phyloP scores from a whole-genome alignment of 2,329 filamentous ascomycete genomes.

The Beauveria scarabaeidicola region DNA sequence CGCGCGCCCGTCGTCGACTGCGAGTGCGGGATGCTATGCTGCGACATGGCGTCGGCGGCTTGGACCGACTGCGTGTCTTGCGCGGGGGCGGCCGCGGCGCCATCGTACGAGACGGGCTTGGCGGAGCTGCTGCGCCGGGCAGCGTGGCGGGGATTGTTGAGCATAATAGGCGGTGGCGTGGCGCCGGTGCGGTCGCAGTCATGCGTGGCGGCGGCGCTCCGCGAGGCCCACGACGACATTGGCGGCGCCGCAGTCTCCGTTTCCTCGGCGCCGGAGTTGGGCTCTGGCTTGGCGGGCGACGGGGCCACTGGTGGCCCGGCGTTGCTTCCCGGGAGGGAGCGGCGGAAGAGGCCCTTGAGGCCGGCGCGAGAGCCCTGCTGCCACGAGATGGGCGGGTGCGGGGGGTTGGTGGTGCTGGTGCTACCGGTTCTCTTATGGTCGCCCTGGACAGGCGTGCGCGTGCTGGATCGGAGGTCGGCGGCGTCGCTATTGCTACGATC shows the following conservation, averaged over 20 bases:
- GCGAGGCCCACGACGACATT: constrained; percentile 24
- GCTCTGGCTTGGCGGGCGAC: constrained; percentile 1
- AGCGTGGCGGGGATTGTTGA: constrained; percentile 29
- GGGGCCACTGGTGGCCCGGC: constrained; percentile 4
- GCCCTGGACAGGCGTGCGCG: constrained; percentile 11
- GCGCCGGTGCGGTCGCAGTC: constrained; percentile 40
- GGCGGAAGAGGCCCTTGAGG: constrained; percentile 43
- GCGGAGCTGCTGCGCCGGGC: constrained; percentile 20
- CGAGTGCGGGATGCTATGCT: background rate
- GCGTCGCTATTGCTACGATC: constrained; percentile 12
- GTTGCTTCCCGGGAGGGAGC: constrained; percentile 36
- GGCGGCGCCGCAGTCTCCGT: background rate
- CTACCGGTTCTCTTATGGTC: constrained; percentile 29
- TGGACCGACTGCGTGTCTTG: background rate
- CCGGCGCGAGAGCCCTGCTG: constrained; percentile 35
- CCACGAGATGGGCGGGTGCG: constrained; percentile 42
- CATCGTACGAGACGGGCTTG: background rate
- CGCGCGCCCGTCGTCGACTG: constrained; percentile 20
- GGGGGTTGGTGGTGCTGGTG: background rate
- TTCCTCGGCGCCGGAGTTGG: background rate
- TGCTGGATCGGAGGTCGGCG: background rate
- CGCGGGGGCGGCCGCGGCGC: background rate
- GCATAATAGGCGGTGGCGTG: constrained; percentile 49
- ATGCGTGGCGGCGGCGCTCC: constrained; percentile 18
- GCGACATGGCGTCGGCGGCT: background rate